A percentile compares a stretch with the other conserved stretches of the same genome.
phyloP scores from a whole-genome alignment of 306 rosid species.

The Abrus precatorius region DNA sequence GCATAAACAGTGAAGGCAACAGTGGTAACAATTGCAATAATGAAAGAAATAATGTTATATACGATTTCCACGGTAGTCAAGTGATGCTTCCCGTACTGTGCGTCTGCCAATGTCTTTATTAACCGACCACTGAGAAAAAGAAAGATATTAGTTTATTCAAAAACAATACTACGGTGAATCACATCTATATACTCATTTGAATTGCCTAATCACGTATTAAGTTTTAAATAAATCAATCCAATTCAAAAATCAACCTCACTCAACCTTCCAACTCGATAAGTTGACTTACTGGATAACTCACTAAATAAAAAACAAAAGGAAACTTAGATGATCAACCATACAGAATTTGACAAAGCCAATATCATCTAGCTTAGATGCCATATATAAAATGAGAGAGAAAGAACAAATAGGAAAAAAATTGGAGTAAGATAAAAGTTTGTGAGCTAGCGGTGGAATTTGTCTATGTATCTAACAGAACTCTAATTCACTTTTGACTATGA shows the following conservation, averaged over 20 bases:
- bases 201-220: no score
- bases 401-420: not conserved
- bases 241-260: no score
- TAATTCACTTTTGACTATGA: no score
- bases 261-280: no score
- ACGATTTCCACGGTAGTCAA: slow-evolving; percentile 86
- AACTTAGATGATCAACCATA: not conserved
- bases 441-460: not conserved
- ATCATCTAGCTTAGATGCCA: not conserved
- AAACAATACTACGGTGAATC: slow-evolving; percentile 5
- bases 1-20: slow-evolving; percentile 86
- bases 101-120: slow-evolving; percentile 81
- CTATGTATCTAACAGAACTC: not conserved
- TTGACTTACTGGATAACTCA: no score
- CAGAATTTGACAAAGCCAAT: not conserved
- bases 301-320: no score
- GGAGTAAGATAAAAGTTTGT: not conserved
- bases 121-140: slow-evolving; percentile 72
- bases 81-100: slow-evolving; percentile 78
- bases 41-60: slow-evolving; percentile 80
- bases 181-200: not conserved
- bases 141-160: not conserved
- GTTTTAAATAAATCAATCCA: no score
- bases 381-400: not conserved
- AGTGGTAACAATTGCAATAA: slow-evolving; percentile 76